These are phyloP conservation scores for Astrocystis sublimbata DNA, from an alignment of 495 filamentous ascomycete genomes.

Conservation along the genomic window DNA sequence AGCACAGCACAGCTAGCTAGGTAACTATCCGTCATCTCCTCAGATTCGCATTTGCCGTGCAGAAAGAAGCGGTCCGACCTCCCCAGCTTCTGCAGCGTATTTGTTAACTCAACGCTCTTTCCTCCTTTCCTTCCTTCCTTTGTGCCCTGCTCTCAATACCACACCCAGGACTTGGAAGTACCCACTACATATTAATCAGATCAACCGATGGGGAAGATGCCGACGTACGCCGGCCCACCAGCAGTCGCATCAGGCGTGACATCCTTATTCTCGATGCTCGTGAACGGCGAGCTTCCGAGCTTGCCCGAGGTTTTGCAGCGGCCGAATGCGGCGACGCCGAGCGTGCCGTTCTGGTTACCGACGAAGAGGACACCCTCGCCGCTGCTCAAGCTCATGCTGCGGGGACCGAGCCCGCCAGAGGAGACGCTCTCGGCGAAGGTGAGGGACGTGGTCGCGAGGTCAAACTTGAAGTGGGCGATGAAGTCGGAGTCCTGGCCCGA, in stretches of 20 bases:
- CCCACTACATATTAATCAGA: background rate
- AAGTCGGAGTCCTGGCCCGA: constrained; percentile 33
- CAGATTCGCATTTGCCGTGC: background rate
- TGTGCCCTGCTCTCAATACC: background rate
- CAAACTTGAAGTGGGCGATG: constrained; percentile 36
- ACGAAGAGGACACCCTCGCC: constrained; percentile 29
- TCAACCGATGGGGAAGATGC: background rate
- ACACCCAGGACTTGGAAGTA: too few relatives aligned
- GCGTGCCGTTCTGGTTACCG: constrained; percentile 34
- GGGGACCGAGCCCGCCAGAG: constrained; percentile 30
- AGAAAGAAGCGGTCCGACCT: background rate
- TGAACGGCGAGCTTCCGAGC: constrained; percentile 24
- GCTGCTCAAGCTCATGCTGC: constrained; percentile 33
- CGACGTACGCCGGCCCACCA: background rate
- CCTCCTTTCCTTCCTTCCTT: background rate
- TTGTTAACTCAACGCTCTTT: background rate
- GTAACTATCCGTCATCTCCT: too few relatives aligned
- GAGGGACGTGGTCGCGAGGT: constrained; percentile 20
- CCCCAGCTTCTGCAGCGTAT: too few relatives aligned
- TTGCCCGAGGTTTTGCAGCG: constrained; percentile 19
- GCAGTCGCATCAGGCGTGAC: background rate
- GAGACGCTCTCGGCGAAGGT: constrained; percentile 26
- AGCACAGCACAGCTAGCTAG: too few relatives aligned
- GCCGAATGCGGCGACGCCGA: constrained; percentile 29
- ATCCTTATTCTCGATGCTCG: constrained; percentile 18